Evolutionary conservation across 2,329 filamentous ascomycete species (phyloP).

Genomic region (Aspergillus intermedius): DNA sequence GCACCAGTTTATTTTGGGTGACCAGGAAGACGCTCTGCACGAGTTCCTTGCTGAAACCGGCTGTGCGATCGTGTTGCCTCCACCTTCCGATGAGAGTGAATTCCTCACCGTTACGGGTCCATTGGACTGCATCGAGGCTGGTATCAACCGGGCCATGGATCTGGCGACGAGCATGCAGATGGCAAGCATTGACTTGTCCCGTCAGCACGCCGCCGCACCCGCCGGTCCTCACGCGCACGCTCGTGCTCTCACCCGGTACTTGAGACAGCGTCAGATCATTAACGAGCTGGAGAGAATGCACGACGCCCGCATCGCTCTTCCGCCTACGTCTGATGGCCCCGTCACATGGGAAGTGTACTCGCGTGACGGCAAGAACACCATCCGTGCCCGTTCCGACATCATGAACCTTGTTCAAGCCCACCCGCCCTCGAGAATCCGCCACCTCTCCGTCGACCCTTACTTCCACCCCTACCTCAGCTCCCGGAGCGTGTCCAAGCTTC

Average conservation of each 20-base stretch:
- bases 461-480: conserved; percentile 43
- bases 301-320: conserved; percentile 80
- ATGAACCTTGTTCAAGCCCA: conserved; percentile 45
- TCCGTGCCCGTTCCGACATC: conserved; percentile 45
- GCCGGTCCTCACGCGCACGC: conserved; percentile 71
- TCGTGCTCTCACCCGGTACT: conserved; percentile 78
- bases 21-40: conserved; percentile 69
- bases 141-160: conserved; percentile 78
- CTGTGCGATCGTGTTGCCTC: conserved; percentile 76
- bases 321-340: conserved; percentile 57
- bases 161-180: conserved; percentile 81
- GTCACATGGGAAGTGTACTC: conserved; percentile 85
- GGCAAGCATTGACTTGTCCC: conserved; percentile 73
- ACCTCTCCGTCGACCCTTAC: conserved; percentile 44
- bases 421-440: conserved; percentile 39
- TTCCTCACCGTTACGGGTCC: conserved; percentile 80
- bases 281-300: conserved; percentile 73
- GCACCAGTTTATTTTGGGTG: conserved; percentile 91
- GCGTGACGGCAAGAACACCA: conserved; percentile 70
- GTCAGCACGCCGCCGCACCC: conserved; percentile 68
- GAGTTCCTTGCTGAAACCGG: conserved; percentile 88
- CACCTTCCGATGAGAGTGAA: conserved; percentile 70
- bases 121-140: conserved; percentile 63
- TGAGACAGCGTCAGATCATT: conserved; percentile 74
- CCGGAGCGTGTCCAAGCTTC: conserved; percentile 33